Evolutionary conservation across 192 early-diverging fungal species (phyloP), one percentile per base, ranked within the genome.

Genomic region (Gamsiella multidivaricata): DNA sequence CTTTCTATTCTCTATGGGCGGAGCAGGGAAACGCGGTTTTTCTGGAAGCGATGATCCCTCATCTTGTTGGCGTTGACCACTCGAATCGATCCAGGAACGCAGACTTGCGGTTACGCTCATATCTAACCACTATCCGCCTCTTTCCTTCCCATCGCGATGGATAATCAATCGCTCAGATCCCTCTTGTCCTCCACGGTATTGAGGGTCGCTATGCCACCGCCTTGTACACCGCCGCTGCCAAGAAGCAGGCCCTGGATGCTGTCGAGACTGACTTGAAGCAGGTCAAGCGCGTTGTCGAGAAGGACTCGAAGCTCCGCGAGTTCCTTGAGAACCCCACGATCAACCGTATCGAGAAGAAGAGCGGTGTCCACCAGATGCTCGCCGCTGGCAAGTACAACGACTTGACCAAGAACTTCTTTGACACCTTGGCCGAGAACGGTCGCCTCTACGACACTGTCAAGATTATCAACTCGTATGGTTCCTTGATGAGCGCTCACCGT

Each of bases 141-240:
- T n/a, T n/a, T n/a, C n/a, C n/a, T n/a, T n/a, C n/a, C n/a, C n/a
- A n/a, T n/a, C n/a, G n/a, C n/a, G n/a, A n/a, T n/a, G n/a, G n/a
- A n/a, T n/a, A n/a, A n/a, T 43, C 28, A n/a, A 25, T 25, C 34
- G n/a, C n/a, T 22, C 81, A 97, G 94, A 87, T 90, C 49, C 95
- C 95, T 22, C 55, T 95, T 33, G 85, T 89, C 47, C 87, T 99
- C 53, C 91, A 94, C 87, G 95, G 96, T 54, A 93, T 99, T 81
- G 94, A 97, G 43, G 97, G 97, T 74, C 93, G 96, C 73, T 99
- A 99, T 82, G 96, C 97, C 52, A 97, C 96, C 17, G 97, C 97
- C 47, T 90, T 99, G 57, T 99, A 91, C 89, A 85, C 93, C 54
- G 97, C 97, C 60, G 97, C 97, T 23, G 84, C 91, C 69, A 94